These are phyloP conservation scores for Aristolochia contorta DNA, from an alignment of 164 flowering plant genomes.

Conservation along the genomic window DNA sequence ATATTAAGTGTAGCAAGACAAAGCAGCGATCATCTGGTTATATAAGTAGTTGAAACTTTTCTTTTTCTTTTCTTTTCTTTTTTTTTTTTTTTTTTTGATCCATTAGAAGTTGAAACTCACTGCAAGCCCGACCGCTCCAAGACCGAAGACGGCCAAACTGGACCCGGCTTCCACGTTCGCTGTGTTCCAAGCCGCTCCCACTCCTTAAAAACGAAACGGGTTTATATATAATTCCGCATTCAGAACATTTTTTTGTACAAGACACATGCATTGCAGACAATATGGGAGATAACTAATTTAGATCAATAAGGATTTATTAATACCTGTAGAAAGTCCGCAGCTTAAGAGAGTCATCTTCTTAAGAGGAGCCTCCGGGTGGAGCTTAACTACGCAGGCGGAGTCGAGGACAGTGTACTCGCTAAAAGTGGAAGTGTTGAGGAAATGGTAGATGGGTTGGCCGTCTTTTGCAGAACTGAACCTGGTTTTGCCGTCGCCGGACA, in stretches of 20 bases:
- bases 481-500: constrained; percentile 44
- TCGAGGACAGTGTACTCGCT: constrained; percentile 58
- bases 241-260: neutral
- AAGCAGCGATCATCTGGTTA: no score
- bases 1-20: no score
- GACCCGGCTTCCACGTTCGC: constrained; percentile 59
- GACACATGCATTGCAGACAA: no score
- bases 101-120: constrained; percentile 22
- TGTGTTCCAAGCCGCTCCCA: constrained; percentile 76
- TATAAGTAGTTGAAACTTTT: no score
- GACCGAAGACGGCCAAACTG: constrained; percentile 53
- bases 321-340: constrained; percentile 68
- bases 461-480: constrained; percentile 41
- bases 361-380: constrained; percentile 31
- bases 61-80: no score
- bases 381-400: constrained; percentile 50
- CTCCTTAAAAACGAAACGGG: constrained; percentile 18
- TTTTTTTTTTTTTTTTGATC: no score
- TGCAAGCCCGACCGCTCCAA: constrained; percentile 78
- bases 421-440: constrained; percentile 67
- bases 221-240: neutral
- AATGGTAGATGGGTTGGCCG: constrained; percentile 54
- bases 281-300: neutral
- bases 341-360: constrained; percentile 48
- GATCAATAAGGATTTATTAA: no score